Conservation (phyloP, 2,329 filamentous ascomycete species). For the Scedosporium aurantiacum region DNA sequence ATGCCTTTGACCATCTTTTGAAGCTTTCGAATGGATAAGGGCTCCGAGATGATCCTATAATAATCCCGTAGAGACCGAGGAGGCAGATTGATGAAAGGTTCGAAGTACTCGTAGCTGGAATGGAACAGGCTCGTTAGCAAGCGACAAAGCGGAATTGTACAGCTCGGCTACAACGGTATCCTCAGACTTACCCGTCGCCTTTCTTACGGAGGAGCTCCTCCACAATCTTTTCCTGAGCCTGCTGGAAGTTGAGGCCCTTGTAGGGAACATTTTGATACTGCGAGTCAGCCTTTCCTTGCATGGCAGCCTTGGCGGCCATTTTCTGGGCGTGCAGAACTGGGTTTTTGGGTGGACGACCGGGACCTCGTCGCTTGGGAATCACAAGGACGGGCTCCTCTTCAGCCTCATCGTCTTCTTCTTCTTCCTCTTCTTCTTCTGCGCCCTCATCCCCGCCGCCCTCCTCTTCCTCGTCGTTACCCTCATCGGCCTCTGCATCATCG, state of each 20-base stretch:
- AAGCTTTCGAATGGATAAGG: conserved; percentile 65
- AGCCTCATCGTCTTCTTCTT: conserved; percentile 18
- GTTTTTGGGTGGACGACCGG: conserved; percentile 11
- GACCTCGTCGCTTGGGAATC: conserved; percentile 4
- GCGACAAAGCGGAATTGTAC: neutral
- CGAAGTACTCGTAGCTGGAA: conserved; percentile 57
- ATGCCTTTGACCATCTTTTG: conserved; percentile 68
- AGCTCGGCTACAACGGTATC: neutral
- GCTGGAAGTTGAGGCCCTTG: conserved; percentile 65
- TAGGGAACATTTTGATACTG: conserved; percentile 50
- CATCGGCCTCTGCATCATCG: conserved; percentile 17
- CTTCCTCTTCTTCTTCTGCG: conserved; percentile 17
- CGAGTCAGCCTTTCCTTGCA: conserved; percentile 32
- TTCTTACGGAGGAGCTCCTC: conserved; percentile 60
- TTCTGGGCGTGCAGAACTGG: conserved; percentile 15
- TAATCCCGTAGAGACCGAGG: conserved; percentile 71
- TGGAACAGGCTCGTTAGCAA: conserved; percentile 28
- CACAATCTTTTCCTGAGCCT: conserved; percentile 78
- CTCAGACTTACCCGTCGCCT: conserved; percentile 48
- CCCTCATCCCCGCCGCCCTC: conserved; percentile 21
- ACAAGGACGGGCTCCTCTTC: conserved; percentile 14
- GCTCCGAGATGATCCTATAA: conserved; percentile 72
- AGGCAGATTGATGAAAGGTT: conserved; percentile 69
- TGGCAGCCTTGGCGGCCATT: conserved; percentile 9
- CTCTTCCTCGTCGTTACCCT: conserved; percentile 18